These are phyloP conservation scores for Trypanosoma melophagium DNA, from an alignment of 208 protist species.

Conservation along the genomic window DNA sequence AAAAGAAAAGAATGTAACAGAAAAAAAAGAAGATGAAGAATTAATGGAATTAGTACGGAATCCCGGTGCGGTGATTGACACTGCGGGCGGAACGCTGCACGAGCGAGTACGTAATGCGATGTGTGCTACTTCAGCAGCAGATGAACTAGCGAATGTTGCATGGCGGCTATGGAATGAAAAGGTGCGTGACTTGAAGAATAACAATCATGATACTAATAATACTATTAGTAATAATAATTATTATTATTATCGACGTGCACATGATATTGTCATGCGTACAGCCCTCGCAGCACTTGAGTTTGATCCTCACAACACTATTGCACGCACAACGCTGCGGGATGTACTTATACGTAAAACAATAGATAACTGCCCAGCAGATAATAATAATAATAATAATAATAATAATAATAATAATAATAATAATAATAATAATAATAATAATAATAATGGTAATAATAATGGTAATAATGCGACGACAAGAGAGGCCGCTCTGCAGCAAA, in stretches of 20 bases:
- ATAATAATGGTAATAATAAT: not conserved
- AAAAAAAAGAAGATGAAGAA: not conserved
- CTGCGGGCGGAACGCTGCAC: conserved; percentile 2
- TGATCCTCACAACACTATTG: conserved; percentile 42
- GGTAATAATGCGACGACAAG: not conserved
- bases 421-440: not conserved
- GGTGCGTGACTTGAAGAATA: conserved; percentile 14
- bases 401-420: not conserved
- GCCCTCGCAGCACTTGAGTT: conserved; percentile 56
- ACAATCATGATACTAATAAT: not conserved
- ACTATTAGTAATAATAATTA: not conserved
- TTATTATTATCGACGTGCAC: conserved; percentile 19
- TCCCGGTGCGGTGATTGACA: conserved; percentile 7
- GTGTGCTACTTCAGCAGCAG: conserved; percentile 31
- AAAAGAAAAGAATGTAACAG: not conserved
- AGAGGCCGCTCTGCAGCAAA: conserved; percentile 7
- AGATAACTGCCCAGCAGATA: not conserved
- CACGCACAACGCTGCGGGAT: conserved; percentile 39
- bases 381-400: too few relatives aligned
- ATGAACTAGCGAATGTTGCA: conserved; percentile 35
- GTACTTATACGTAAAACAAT: conserved; percentile 28
- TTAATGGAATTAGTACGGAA: conserved; percentile 2
- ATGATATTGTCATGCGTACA: conserved; percentile 58
- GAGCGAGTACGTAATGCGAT: conserved; percentile 27
- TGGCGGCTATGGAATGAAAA: conserved; percentile 48